Evolutionary conservation across 1,284 basidiomycete species (phyloP).

Genomic region (Pseudozyma pruni): DNA sequence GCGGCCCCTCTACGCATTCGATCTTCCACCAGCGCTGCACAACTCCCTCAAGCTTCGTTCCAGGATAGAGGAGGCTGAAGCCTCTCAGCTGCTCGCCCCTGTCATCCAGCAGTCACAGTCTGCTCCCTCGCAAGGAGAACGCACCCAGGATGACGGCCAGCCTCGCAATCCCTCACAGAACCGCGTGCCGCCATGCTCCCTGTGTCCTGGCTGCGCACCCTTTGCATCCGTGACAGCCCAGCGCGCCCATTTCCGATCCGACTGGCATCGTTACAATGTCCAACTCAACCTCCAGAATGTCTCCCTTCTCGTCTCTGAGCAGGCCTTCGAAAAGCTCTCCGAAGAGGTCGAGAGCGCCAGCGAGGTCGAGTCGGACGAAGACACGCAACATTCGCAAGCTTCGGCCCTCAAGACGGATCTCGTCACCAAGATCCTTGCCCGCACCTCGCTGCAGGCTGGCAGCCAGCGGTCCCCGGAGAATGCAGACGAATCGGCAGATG

Average conservation of each 20-base stretch:
- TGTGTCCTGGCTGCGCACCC: constrained; percentile 69
- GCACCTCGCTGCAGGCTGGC: constrained; percentile 25
- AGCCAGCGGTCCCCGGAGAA: background rate
- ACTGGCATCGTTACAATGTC: constrained; percentile 98
- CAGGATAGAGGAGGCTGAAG: constrained; percentile 28
- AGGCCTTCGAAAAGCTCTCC: constrained; percentile 45
- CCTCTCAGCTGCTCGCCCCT: constrained; percentile 22
- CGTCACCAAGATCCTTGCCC: constrained; percentile 50
- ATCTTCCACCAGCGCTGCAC: constrained; percentile 39
- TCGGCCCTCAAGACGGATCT: constrained; percentile 38
- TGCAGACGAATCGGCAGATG: constrained; percentile 23
- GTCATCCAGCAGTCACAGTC: constrained; percentile 1
- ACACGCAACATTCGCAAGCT: constrained; percentile 11
- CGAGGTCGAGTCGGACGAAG: constrained; percentile 45
- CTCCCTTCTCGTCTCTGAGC: constrained; percentile 25
- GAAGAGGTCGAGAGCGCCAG: constrained; percentile 49
- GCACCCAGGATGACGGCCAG: constrained; percentile 7
- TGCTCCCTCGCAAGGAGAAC: constrained; percentile 6
- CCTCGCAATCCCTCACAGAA: constrained; percentile 17
- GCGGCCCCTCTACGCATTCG: constrained; percentile 56
- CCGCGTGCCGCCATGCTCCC: constrained; percentile 50
- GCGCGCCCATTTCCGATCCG: constrained; percentile 86
- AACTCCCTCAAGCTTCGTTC: constrained; percentile 41
- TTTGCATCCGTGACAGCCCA: constrained; percentile 85
- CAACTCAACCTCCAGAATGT: constrained; percentile 70